phyloP scores from a whole-genome alignment of 2,329 filamentous ascomycete genomes.

The Verticillium tricorpus region DNA sequence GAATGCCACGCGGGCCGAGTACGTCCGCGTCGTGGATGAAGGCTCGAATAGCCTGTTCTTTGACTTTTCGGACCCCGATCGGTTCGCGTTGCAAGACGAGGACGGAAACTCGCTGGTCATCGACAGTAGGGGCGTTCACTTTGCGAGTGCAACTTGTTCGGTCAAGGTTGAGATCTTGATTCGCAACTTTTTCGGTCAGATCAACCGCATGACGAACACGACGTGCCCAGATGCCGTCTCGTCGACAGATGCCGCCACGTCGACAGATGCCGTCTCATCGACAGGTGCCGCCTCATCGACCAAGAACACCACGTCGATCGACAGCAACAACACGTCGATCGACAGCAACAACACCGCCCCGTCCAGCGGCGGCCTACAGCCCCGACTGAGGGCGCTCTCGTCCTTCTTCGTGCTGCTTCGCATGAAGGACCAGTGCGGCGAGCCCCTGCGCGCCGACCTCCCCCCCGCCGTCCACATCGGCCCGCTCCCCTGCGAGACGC shows the following conservation, averaged over 20 bases:
- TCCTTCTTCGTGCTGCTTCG: constrained; percentile 25
- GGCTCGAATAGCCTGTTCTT: constrained; percentile 21
- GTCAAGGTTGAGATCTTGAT: constrained; percentile 27
- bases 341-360: constrained; percentile 1
- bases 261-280: constrained; percentile 1
- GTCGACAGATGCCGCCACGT: background rate
- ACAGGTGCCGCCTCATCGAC: background rate
- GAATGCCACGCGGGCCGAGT: constrained; percentile 25
- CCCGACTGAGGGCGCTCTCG: background rate
- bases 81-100: constrained; percentile 24
- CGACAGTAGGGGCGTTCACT: constrained; percentile 26
- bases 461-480: constrained; percentile 26
- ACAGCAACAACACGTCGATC: constrained; percentile 2
- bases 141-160: constrained; percentile 26
- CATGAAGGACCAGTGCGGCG: constrained; percentile 29
- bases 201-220: constrained; percentile 23
- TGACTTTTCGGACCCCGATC: constrained; percentile 27
- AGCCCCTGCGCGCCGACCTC: constrained; percentile 19
- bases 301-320: background rate
- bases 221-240: constrained; percentile 18
- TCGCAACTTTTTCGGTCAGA: constrained; percentile 26
- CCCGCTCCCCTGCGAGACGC: constrained; percentile 20
- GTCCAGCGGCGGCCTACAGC: background rate
- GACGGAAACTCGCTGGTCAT: constrained; percentile 26
- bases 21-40: constrained; percentile 25